These are phyloP conservation scores for Pleurotus eryngii DNA, from an alignment of 768 basidiomycete genomes.

Conservation along the genomic window DNA sequence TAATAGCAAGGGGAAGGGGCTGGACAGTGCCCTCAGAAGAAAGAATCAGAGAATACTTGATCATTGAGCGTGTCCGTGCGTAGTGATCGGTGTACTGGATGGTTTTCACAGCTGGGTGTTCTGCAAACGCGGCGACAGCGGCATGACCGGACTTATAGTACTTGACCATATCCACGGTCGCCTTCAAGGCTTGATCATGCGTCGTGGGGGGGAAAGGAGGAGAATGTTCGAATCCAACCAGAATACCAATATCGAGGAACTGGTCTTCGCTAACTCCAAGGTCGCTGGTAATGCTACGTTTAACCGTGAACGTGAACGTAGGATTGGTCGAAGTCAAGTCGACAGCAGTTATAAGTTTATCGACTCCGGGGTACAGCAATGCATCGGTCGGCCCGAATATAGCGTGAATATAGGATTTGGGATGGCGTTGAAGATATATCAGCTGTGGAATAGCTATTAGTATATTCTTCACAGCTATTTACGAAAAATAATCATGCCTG, in stretches of 20 bases:
- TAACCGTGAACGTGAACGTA: constrained; percentile 82
- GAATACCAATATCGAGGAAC: constrained; percentile 90
- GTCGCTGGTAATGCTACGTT: constrained; percentile 57
- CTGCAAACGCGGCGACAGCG: constrained; percentile 71
- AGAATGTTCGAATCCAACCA: constrained; percentile 85
- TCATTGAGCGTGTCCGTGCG: constrained; percentile 85
- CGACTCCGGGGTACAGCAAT: constrained; percentile 81
- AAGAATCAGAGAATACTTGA: constrained; percentile 88
- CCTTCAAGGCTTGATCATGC: constrained; percentile 79
- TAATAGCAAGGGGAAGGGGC: constrained; percentile 75
- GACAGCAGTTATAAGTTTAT: constrained; percentile 86
- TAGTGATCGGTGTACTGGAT: constrained; percentile 83
- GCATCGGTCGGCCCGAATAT: constrained; percentile 90
- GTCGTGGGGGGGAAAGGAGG: constrained; percentile 78
- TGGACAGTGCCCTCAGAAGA: constrained; percentile 80
- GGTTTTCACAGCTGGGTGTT: constrained; percentile 79
- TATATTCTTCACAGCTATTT: not conserved
- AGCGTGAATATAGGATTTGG: constrained; percentile 91
- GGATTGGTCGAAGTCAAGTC: constrained; percentile 69
- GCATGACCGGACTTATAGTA: constrained; percentile 89
- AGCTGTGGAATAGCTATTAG: constrained; percentile 46
- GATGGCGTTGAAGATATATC: constrained; percentile 91
- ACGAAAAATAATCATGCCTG: constrained; percentile 60
- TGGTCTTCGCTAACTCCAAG: constrained; percentile 79
- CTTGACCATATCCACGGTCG: constrained; percentile 88